phyloP scores from a whole-genome alignment of 495 filamentous ascomycete genomes.

The Aspergillus cristatus region DNA sequence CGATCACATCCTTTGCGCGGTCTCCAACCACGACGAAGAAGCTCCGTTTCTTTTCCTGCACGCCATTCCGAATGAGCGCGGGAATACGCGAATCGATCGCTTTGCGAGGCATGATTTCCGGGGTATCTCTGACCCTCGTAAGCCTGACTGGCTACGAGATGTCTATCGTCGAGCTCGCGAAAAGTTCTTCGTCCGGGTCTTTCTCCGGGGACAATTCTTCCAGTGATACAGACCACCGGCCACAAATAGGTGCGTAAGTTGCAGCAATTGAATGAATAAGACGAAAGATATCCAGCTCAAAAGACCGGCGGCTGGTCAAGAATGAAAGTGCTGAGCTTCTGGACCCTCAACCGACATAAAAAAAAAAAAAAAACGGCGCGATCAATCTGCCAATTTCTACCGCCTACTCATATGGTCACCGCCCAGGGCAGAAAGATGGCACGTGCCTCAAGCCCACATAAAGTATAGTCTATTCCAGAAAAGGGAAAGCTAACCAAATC shows the following conservation, averaged over 20 bases:
- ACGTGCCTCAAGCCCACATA: not conserved
- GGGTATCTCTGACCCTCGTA: slow-evolving; percentile 5
- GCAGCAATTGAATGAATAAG: not conserved
- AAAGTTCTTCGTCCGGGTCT: slow-evolving; percentile 1
- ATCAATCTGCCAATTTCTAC: slow-evolving; percentile 8
- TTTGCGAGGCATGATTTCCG: slow-evolving; percentile 41
- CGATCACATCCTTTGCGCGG: slow-evolving; percentile 92
- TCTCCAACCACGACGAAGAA: slow-evolving; percentile 98
- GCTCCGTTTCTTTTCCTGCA: slow-evolving; percentile 94
- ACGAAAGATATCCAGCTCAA: no score
- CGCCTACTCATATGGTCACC: slow-evolving; percentile 11
- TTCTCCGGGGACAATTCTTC: no score
- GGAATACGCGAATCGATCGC: slow-evolving; percentile 85
- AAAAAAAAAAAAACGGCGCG: slow-evolving; percentile 10
- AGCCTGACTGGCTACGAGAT: slow-evolving; percentile 18
- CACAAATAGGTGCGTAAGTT: not conserved
- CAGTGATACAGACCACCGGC: not conserved
- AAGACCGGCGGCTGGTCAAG: not conserved
- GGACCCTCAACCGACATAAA: slow-evolving; percentile 2
- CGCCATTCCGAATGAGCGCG: slow-evolving; percentile 88
- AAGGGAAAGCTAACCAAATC: not conserved
- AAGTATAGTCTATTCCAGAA: not conserved
- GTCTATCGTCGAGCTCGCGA: slow-evolving; percentile 1
- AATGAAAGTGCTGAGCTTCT: not conserved
- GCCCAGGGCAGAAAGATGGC: slow-evolving; percentile 1